phyloP scores from a whole-genome alignment of 2,329 filamentous ascomycete species.

The Fusarium nurragi region DNA sequence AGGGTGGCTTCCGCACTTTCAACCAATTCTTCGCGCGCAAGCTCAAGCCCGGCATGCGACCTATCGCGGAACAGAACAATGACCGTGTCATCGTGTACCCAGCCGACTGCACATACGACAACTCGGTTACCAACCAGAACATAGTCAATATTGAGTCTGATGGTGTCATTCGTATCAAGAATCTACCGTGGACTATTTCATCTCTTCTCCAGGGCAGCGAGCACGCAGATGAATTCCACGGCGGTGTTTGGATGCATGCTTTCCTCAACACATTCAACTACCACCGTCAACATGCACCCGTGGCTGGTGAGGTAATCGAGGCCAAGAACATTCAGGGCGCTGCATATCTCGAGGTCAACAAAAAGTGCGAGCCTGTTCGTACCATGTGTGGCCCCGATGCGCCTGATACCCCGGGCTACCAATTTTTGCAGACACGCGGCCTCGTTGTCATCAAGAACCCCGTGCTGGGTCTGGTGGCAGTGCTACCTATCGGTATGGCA shows the following conservation, averaged over 20 bases:
- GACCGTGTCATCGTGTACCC: constrained; percentile 10
- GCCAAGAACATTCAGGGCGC: constrained; percentile 14
- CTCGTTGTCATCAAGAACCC: constrained; percentile 12
- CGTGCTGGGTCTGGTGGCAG: not conserved
- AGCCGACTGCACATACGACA: constrained; percentile 9
- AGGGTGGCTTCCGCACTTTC: constrained; percentile 11
- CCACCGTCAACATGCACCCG: constrained; percentile 1
- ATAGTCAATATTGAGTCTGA: constrained; percentile 14
- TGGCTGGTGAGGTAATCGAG: not conserved
- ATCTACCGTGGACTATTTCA: not conserved
- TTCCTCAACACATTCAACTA: constrained; percentile 23
- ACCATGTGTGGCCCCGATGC: constrained; percentile 2
- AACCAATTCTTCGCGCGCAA: constrained; percentile 13
- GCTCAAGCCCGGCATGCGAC: constrained; percentile 2
- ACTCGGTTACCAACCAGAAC: constrained; percentile 1
- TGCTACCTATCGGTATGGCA: constrained; percentile 5
- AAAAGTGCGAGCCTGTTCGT: not conserved
- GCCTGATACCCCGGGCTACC: not conserved
- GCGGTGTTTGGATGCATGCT: constrained; percentile 13
- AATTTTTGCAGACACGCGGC: constrained; percentile 12
- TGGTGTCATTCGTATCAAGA: constrained; percentile 1
- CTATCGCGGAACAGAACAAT: not conserved
- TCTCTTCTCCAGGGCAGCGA: constrained; percentile 7
- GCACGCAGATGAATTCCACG: constrained; percentile 4
- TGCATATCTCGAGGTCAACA: constrained; percentile 3